A percentile compares a stretch with the other conserved stretches of the same genome.
Conservation (phyloP, 176 grass and related monocot genomes). For the Paspalum notatum region DNA sequence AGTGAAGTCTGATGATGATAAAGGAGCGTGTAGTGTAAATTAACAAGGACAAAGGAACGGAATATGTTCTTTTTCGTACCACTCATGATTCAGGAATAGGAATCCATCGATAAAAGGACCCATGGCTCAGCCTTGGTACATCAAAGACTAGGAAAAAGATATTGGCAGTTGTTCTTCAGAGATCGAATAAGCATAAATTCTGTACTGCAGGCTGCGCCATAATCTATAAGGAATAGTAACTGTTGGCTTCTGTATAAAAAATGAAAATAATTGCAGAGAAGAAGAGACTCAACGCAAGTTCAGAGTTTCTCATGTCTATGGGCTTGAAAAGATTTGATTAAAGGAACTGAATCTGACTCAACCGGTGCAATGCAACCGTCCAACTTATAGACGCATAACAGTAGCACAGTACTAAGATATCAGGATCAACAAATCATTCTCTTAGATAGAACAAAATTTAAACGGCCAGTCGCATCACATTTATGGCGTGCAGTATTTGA, state of each 20-base stretch:
- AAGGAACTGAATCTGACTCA: not conserved
- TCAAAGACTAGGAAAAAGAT: not conserved
- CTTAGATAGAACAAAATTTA: not conserved
- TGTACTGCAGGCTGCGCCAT: not conserved
- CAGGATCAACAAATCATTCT: not conserved
- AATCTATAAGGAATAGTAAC: not conserved
- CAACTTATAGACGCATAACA: not conserved
- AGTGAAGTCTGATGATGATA: constrained; percentile 37
- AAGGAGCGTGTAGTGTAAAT: not conserved
- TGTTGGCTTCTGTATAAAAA: not conserved
- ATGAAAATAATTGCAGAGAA: not conserved
- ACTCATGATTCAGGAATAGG: constrained; percentile 44
- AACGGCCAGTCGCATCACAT: not conserved
- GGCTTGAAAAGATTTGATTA: not conserved
- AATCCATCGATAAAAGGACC: constrained; percentile 36
- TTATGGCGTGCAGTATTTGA: constrained; percentile 1
- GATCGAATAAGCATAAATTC: not conserved
- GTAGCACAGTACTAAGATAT: not conserved
- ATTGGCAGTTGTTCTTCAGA: not conserved
- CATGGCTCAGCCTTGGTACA: constrained; percentile 14
- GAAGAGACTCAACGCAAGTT: not conserved
- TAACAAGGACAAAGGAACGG: constrained; percentile 35
- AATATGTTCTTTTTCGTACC: constrained; percentile 9
- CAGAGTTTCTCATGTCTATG: not conserved
- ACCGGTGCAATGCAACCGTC: not conserved